A percentile compares a stretch with the other conserved stretches of the same genome.
These are phyloP conservation scores for Trametes punicea DNA, from an alignment of 768 basidiomycete species.

Conservation along the genomic window DNA sequence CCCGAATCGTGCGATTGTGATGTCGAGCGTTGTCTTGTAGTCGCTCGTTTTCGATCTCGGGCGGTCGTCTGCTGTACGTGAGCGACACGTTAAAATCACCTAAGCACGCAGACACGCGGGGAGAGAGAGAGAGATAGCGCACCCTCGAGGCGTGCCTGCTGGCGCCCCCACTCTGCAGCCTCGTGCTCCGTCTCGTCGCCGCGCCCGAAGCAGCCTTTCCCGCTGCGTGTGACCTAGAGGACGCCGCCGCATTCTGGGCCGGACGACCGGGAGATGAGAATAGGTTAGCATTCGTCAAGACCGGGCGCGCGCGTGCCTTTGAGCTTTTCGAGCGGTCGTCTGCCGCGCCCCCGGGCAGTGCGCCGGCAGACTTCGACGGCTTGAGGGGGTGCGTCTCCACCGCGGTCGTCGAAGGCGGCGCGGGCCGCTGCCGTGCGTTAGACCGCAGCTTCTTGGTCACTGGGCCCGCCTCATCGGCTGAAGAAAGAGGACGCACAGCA, in stretches of 20 bases:
- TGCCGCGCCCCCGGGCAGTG: slow-evolving; percentile 25
- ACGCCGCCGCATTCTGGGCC: slow-evolving; percentile 64
- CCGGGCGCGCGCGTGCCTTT: slow-evolving; percentile 89
- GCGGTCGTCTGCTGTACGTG: slow-evolving; percentile 28
- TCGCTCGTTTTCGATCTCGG: background rate
- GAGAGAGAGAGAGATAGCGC: slow-evolving; percentile 7
- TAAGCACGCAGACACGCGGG: background rate
- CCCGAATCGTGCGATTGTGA: slow-evolving; percentile 67
- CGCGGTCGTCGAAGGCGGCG: slow-evolving; percentile 38
- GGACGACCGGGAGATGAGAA: slow-evolving; percentile 83
- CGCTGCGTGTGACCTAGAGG: slow-evolving; percentile 51
- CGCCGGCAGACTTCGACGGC: slow-evolving; percentile 53
- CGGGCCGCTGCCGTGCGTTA: slow-evolving; percentile 45
- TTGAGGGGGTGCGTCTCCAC: slow-evolving; percentile 34
- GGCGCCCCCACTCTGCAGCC: slow-evolving; percentile 60
- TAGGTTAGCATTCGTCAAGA: slow-evolving; percentile 82
- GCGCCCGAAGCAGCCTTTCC: slow-evolving; percentile 40
- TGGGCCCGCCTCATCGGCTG: slow-evolving; percentile 79
- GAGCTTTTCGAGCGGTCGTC: slow-evolving; percentile 68
- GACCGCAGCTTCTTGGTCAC: slow-evolving; percentile 73
- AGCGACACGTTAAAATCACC: background rate
- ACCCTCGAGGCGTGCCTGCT: slow-evolving; percentile 55
- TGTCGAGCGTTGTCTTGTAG: slow-evolving; percentile 41
- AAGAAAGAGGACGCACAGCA: slow-evolving; percentile 69
- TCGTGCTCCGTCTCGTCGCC: slow-evolving; percentile 68